A percentile compares a stretch with the other conserved stretches of the same genome.
These are phyloP conservation scores for Zygosaccharomyces kombuchaensis DNA, from an alignment of 805 yeast species.

Conservation along the genomic window DNA sequence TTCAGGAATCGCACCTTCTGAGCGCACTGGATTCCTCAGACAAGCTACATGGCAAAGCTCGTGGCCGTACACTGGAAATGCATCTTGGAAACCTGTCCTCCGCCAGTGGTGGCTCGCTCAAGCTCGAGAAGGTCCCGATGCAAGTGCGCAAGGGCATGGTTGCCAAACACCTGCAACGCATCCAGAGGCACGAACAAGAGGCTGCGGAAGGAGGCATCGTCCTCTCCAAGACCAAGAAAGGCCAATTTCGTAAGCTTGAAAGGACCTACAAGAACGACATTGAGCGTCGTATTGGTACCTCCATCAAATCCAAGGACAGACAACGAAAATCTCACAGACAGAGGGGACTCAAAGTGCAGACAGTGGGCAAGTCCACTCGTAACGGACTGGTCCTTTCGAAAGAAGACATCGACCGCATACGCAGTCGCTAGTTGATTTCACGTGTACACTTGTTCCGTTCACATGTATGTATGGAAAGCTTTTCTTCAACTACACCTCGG, in stretches of 20 bases:
- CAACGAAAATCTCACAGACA: conserved; percentile 48
- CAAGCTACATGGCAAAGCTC: conserved; percentile 56
- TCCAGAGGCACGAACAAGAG: conserved; percentile 58
- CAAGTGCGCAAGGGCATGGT: conserved; percentile 80
- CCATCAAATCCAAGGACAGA: conserved; percentile 48
- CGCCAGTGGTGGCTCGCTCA: conserved; percentile 40
- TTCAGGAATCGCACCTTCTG: conserved; percentile 66
- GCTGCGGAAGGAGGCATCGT: conserved; percentile 90
- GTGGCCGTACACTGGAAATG: conserved; percentile 58
- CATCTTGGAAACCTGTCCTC: conserved; percentile 49
- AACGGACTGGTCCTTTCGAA: conserved; percentile 73
- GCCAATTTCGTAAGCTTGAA: conserved; percentile 59
- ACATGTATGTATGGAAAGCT: neutral
- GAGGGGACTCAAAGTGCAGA: conserved; percentile 72
- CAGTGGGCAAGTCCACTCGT: conserved; percentile 71
- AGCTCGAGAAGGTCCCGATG: conserved; percentile 82
- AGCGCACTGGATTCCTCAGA: conserved; percentile 36
- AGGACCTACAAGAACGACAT: conserved; percentile 38
- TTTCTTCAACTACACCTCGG: neutral
- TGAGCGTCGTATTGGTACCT: conserved; percentile 41
- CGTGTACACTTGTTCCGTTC: too few species aligned
- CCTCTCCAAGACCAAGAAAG: conserved; percentile 65
- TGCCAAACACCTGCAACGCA: conserved; percentile 47
- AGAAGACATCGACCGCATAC: conserved; percentile 55
- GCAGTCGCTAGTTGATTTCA: conserved; percentile 17